These are phyloP conservation scores for Vaccinium corymbosum DNA, from an alignment of 148 eudicot genomes.

Conservation along the genomic window DNA sequence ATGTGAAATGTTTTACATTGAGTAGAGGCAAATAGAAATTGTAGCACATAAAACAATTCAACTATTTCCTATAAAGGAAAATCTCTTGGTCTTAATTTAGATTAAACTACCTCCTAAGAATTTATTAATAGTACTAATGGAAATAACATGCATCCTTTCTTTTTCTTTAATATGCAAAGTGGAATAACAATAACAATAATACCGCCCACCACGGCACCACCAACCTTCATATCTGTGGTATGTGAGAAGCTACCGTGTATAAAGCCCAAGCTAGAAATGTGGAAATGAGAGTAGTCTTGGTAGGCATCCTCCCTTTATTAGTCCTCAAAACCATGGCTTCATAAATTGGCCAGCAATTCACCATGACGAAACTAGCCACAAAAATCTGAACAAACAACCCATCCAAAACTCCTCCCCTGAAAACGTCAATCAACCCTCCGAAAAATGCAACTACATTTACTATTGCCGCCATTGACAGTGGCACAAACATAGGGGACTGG, in stretches of 20 bases:
- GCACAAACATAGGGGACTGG: constrained; percentile 54
- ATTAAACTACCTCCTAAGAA: no score
- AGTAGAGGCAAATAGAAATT: no score
- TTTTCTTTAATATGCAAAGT: no score
- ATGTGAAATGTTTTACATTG: no score
- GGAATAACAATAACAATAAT: no score
- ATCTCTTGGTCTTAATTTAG: no score
- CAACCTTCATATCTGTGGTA: neutral
- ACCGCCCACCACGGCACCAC: neutral
- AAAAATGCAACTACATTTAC: constrained; percentile 42
- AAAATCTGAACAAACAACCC: constrained; percentile 39
- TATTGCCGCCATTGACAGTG: constrained; percentile 41
- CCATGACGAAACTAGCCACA: constrained; percentile 44
- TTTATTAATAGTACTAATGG: no score
- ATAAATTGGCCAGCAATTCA: constrained; percentile 64
- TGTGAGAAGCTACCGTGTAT: constrained; percentile 11
- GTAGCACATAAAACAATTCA: no score
- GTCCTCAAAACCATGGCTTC: constrained; percentile 55
- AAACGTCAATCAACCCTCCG: constrained; percentile 22
- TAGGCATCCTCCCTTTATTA: constrained; percentile 60
- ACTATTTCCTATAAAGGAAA: no score
- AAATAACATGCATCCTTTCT: no score
- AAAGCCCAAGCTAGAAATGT: constrained; percentile 28
- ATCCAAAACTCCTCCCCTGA: constrained; percentile 16
- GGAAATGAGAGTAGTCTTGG: constrained; percentile 36